Base-by-base conservation (phyloP, 176 grass and related monocot genomes). In the Tillandsia fasciculata region DNA sequence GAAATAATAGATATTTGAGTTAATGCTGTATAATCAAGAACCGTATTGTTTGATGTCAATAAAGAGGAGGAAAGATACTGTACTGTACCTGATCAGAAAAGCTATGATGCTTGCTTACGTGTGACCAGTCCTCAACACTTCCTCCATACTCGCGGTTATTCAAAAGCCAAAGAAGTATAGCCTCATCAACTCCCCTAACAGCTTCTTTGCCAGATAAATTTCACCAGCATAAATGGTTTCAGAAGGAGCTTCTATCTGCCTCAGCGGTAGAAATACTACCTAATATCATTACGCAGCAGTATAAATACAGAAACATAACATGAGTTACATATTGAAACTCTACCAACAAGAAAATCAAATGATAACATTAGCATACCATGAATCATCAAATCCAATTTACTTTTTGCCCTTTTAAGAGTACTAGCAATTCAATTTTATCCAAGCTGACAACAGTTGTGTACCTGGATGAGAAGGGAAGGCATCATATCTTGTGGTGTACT, bases 381-480 rank as follows among this genome's bases (percentile, higher is more conserved):
- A 17, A 57, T 3, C 14, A 17, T 57, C 33, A 6, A 57, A 15
- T 57, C n/a, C 53, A 17, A 15, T 57, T 57, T 57, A 1, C 53
- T 57, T 57, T 57, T 57, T 57, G 1, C 12, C 13, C 8, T 17
- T 56, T 57, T 17, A 56, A 3, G 53, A n/a, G 53, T 56, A 12
- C 53, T 17, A 57, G 12, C 53, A 57, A 15, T 12, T 12, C 53
- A 57, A 8, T 15, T 17, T 57, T 57, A 57, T 0, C 10, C 4
- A 17, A 57, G 13, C 53, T 57, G 13, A 57, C 12, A 67, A 10
- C 53, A 79, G 56, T 24, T 48, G 1, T 51, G 50, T 61, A 83
- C 80, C 80, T 90, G 87, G 42, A 90, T 83, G 58, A 73, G 48
- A 79, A 26, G 3, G 12, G 83, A 85, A 50, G 87, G 87, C 83